These are phyloP conservation scores for Rhizoclosmatium globosum DNA, from an alignment of 192 early-diverging fungal species.

Conservation along the genomic window DNA sequence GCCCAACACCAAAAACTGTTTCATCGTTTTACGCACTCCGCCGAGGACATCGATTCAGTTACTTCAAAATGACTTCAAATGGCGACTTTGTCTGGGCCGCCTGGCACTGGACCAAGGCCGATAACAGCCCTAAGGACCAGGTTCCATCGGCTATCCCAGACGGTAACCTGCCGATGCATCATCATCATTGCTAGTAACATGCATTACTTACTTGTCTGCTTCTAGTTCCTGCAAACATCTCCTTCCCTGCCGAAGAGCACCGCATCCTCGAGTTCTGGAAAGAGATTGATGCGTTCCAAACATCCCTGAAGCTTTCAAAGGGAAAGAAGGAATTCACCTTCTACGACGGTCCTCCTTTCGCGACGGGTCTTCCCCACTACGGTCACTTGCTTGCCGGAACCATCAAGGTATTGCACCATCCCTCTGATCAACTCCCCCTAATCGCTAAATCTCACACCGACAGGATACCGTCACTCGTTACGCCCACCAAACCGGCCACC, in stretches of 20 bases:
- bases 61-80: background rate
- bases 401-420: slow-evolving; percentile 78
- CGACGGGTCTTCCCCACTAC: slow-evolving; percentile 98
- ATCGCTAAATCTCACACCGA: background rate
- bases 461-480: slow-evolving; percentile 97
- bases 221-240: slow-evolving; percentile 64
- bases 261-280: slow-evolving; percentile 94
- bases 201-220: background rate
- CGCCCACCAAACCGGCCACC: slow-evolving; percentile 93
- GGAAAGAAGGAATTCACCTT: slow-evolving; percentile 88
- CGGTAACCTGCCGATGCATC: background rate
- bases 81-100: background rate
- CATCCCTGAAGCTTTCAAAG: slow-evolving; percentile 89
- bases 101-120: slow-evolving; percentile 5
- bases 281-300: slow-evolving; percentile 96
- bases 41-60: background rate
- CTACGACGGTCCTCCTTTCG: slow-evolving; percentile 99
- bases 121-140: background rate
- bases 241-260: slow-evolving; percentile 95
- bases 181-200: background rate
- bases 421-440: background rate
- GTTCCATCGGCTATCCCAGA: slow-evolving; percentile 7
- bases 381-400: slow-evolving; percentile 98
- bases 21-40: too few relatives aligned
- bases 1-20: too few relatives aligned